phyloP scores from a whole-genome alignment of 2,329 filamentous ascomycete genomes.

The Xylaria sp. region DNA sequence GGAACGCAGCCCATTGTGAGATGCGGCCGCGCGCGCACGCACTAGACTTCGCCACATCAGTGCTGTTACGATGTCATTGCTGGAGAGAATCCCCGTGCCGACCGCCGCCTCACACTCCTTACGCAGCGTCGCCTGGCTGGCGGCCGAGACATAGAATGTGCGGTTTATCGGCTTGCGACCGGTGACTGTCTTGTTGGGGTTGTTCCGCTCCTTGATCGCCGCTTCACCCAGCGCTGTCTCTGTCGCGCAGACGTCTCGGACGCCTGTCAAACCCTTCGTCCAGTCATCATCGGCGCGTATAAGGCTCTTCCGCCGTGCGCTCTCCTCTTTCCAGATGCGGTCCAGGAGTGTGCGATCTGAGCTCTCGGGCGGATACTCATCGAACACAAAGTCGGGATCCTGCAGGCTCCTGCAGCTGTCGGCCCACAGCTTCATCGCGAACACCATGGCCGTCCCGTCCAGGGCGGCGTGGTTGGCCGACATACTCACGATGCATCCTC shows the following conservation, averaged over 20 bases:
- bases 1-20: not conserved
- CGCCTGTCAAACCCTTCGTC: not conserved
- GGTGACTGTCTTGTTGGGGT: not conserved
- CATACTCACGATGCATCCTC: conserved; percentile 32
- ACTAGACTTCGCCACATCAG: conserved; percentile 36
- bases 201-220: not conserved
- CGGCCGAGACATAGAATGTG: conserved; percentile 1
- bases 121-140: not conserved
- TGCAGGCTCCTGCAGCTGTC: conserved; percentile 21
- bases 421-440: conserved; percentile 28
- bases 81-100: not conserved
- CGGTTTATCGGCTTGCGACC: not conserved
- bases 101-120: not conserved
- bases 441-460: conserved; percentile 25
- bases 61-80: conserved; percentile 34
- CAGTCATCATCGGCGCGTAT: not conserved
- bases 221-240: not conserved
- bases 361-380: not conserved
- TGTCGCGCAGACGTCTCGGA: not conserved
- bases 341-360: not conserved
- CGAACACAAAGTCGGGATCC: not conserved
- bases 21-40: conserved; percentile 17
- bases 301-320: not conserved
- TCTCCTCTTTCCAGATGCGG: not conserved
- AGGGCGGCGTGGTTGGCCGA: conserved; percentile 19